These are phyloP conservation scores for Hanseniaspora clermontiae DNA, from an alignment of 805 yeast species.

Conservation along the genomic window DNA sequence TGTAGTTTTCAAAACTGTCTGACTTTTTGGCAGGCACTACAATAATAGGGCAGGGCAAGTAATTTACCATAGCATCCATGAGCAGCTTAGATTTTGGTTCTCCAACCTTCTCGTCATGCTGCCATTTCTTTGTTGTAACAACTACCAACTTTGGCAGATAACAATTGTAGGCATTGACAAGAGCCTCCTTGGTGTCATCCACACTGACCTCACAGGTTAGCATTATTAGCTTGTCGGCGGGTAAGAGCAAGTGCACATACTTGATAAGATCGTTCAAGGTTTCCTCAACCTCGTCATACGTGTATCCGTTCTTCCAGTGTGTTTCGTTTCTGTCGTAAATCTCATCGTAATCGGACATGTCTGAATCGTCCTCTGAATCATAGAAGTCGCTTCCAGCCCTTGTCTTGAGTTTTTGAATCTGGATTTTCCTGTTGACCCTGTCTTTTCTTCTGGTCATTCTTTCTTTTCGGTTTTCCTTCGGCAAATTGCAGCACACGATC, in stretches of 20 bases:
- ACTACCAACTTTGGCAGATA: slow-evolving; percentile 26
- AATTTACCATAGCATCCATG: slow-evolving; percentile 21
- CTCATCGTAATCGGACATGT: slow-evolving; percentile 14
- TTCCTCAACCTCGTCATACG: slow-evolving; percentile 19
- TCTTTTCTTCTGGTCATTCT: slow-evolving; percentile 9
- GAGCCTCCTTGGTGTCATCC: slow-evolving; percentile 21
- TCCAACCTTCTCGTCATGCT: slow-evolving; percentile 20
- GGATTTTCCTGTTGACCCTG: slow-evolving; percentile 12
- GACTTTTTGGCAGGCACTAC: slow-evolving; percentile 24
- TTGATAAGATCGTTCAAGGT: slow-evolving; percentile 20
- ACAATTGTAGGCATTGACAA: slow-evolving; percentile 24
- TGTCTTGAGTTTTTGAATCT: not conserved
- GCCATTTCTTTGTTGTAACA: slow-evolving; percentile 19
- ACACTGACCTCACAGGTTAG: slow-evolving; percentile 26
- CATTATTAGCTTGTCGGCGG: slow-evolving; percentile 22
- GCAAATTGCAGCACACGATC: slow-evolving; percentile 40
- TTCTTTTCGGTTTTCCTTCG: slow-evolving; percentile 14
- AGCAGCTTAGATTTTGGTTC: slow-evolving; percentile 21
- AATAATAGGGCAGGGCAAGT: slow-evolving; percentile 24
- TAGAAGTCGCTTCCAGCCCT: slow-evolving; percentile 12
- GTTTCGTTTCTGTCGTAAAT: slow-evolving; percentile 16
- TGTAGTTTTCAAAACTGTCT: slow-evolving; percentile 20
- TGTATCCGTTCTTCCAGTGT: slow-evolving; percentile 26
- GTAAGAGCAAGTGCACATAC: slow-evolving; percentile 19
- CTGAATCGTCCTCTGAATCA: not conserved